Base-by-base conservation (phyloP, 495 filamentous ascomycete species). In the Evansstolkia leycettana region DNA sequence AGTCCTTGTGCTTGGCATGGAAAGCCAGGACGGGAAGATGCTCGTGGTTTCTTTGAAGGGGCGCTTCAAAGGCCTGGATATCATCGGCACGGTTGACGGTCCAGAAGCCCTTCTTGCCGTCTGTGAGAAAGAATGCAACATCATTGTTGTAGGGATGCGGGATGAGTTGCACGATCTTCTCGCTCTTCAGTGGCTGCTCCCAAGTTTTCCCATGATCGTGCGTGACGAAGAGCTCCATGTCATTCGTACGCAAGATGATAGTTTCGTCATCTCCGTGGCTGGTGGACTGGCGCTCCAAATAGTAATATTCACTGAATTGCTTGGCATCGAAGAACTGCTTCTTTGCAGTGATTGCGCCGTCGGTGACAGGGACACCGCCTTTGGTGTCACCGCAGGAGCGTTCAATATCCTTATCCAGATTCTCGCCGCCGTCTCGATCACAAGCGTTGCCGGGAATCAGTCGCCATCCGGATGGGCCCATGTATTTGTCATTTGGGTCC, bases 391-490 rank as follows among this genome's bases (percentile, higher is more conserved):
- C 56, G 50, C 77, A 82, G 12, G 66, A 48, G 12, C 68, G 49
- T 34, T 67, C 58, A 27, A 65, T 46, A 18, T 69, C 47, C 19
- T 64, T 44, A 23, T 70, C 66, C 7, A 66, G 47, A 27, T 63
- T 48, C 18, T 55, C 51, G 30, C 64, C 68, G 17, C 53, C 69
- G 6, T 67, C 50, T n/a, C 67, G 72, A 42, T 80, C 70, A 58
- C 90, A 98, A 13, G 68, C 69, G 54, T 98, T 88, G 2, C 90
- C 92, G 7, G 89, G 88, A 34, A 98, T 95, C 49, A 84, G 71
- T 35, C 88, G 75, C 67, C 83, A 98, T 17, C 90, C 90, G 17
- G 89, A 94, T 5, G 77, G 78, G 11, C 82, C 90, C 62, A 61
- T 78, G 54, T 81, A 96, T 9, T 55, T 90, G 17, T 79, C 78